phyloP scores from a whole-genome alignment of 257 asterid species.

The Solanum tarapatanum region DNA sequence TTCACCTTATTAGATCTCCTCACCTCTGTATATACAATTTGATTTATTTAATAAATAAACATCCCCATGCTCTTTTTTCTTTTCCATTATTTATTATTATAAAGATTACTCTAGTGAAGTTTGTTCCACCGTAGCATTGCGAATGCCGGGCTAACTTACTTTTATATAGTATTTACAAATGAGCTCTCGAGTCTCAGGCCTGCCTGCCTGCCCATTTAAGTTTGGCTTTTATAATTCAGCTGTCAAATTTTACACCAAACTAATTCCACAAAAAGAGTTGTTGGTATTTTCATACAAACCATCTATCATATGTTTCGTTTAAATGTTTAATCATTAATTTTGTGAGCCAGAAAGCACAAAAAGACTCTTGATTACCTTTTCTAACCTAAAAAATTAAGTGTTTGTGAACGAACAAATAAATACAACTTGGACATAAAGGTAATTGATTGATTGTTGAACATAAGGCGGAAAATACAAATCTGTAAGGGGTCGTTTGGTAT shows the following conservation, averaged over 20 bases:
- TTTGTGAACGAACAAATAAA: background rate
- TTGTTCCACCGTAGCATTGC: background rate
- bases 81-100: background rate
- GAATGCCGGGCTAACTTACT: background rate
- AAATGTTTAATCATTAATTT: background rate
- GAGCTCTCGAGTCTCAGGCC: background rate
- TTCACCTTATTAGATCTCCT: background rate
- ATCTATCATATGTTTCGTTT: background rate
- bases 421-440: background rate
- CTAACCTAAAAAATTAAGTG: background rate
- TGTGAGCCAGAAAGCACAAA: background rate
- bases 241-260: background rate
- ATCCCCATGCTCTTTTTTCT: background rate
- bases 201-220: background rate
- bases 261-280: background rate
- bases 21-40: background rate
- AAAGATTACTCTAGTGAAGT: background rate
- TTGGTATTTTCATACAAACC: background rate
- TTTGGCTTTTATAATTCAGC: background rate
- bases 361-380: background rate
- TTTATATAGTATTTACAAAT: too few relatives aligned
- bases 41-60: background rate
- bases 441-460: background rate
- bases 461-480: background rate
- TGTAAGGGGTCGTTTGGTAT: too few relatives aligned